Evolutionary conservation across 768 basidiomycete species (phyloP).

Genomic region (Boletus insuetus): DNA sequence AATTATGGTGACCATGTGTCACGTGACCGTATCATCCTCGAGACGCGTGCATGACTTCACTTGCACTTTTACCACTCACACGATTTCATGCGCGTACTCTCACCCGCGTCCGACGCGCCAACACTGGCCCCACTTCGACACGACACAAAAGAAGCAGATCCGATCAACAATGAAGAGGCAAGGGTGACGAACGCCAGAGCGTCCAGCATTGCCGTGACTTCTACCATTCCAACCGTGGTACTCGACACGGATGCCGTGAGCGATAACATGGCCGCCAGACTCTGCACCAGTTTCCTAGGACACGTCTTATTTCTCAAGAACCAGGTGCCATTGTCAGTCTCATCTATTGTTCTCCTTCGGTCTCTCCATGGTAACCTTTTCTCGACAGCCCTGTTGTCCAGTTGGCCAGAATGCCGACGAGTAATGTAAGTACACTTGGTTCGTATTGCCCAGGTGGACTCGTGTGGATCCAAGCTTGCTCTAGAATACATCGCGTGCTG

Average conservation of each 20-base stretch:
- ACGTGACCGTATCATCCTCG: not conserved
- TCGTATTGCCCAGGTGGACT: not conserved
- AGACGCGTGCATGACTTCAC: not conserved
- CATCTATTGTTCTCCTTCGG: not conserved
- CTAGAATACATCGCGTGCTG: constrained; percentile 46
- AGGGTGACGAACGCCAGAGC: not conserved
- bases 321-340: constrained; percentile 73
- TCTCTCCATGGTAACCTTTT: not conserved
- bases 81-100: constrained; percentile 11
- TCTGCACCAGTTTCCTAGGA: constrained; percentile 60
- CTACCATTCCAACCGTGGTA: constrained; percentile 37
- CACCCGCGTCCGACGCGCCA: not conserved
- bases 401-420: constrained; percentile 51
- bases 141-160: not conserved
- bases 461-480: not conserved
- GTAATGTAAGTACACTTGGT: constrained; percentile 36
- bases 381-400: constrained; percentile 62
- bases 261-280: constrained; percentile 58
- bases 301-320: constrained; percentile 77
- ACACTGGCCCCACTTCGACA: not conserved
- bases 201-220: not conserved
- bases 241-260: constrained; percentile 54
- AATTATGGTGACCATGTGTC: constrained; percentile 6
- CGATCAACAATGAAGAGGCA: not conserved
- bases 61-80: not conserved